Evolutionary conservation across 208 protist genomes (phyloP).

Genomic region (Acanthamoeba pearcei): DNA sequence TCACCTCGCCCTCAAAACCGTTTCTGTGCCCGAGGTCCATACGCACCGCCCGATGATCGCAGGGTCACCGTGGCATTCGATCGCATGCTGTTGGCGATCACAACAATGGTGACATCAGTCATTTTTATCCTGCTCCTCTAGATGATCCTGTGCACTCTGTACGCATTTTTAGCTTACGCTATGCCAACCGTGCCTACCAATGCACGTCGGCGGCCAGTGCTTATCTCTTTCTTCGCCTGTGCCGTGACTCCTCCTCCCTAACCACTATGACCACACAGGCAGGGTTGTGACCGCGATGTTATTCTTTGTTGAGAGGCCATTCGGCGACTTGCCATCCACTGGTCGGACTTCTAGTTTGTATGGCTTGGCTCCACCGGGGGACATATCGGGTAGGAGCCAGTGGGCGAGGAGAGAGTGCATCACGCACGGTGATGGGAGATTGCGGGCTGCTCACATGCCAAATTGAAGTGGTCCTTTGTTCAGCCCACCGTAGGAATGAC

Average conservation of each 20-base stretch:
- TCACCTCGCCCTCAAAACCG: too few relatives aligned
- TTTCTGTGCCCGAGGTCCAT: too few relatives aligned
- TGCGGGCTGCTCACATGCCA: too few relatives aligned
- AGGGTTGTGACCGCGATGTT: conserved; percentile 8
- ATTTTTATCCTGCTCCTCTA: conserved; percentile 13
- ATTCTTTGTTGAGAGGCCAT: neutral
- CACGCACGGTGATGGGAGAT: too few relatives aligned
- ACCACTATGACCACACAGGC: neutral
- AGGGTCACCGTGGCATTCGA: neutral
- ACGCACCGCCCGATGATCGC: too few relatives aligned
- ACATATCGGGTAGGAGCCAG: too few relatives aligned
- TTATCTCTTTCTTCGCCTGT: too few relatives aligned
- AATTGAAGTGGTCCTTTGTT: too few relatives aligned
- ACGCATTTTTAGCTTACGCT: neutral
- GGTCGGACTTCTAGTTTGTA: neutral
- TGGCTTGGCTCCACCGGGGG: neutral
- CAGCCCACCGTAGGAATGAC: too few relatives aligned
- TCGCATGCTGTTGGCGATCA: neutral
- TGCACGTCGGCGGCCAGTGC: neutral
- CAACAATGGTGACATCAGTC: neutral
- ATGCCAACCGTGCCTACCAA: conserved; percentile 1
- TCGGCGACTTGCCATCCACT: conserved; percentile 31
- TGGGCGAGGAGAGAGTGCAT: too few relatives aligned
- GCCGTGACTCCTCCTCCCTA: too few relatives aligned
- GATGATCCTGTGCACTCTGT: conserved; percentile 17